Evolutionary conservation across 345 rosid genomes (phyloP).

Genomic region (Trapa incisa): DNA sequence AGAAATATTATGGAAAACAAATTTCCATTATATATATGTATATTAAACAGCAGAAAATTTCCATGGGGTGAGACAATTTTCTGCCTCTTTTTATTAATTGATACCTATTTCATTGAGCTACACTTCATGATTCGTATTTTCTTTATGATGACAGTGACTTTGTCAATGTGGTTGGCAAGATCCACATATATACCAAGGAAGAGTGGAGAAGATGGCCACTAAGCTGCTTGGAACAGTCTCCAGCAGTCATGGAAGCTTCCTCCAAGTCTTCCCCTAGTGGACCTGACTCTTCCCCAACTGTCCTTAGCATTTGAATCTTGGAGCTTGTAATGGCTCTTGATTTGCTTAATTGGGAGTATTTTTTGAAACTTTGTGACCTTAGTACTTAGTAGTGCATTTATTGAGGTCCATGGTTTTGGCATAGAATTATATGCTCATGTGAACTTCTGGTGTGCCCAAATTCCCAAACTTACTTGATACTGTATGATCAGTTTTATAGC

Average conservation of each 20-base stretch:
- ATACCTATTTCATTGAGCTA: neutral
- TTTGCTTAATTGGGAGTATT: slow-evolving; percentile 20
- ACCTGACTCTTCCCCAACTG: slow-evolving; percentile 43
- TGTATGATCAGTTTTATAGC: neutral
- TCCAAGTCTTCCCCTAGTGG: slow-evolving; percentile 76
- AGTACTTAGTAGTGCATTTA: neutral
- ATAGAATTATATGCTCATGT: neutral
- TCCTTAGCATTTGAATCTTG: neutral
- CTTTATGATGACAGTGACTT: slow-evolving; percentile 40
- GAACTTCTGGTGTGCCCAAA: neutral
- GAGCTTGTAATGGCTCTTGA: neutral
- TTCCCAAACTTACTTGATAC: neutral
- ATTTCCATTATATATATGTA: too few relatives aligned
- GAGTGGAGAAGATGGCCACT: slow-evolving; percentile 68
- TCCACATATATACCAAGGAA: slow-evolving; percentile 63
- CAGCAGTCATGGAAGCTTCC: slow-evolving; percentile 49
- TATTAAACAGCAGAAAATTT: too few relatives aligned
- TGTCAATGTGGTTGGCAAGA: slow-evolving; percentile 63
- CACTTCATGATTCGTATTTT: neutral
- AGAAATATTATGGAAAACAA: too few relatives aligned
- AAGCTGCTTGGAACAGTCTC: slow-evolving; percentile 77
- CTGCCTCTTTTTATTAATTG: neutral
- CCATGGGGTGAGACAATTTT: neutral
- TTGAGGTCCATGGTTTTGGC: neutral
- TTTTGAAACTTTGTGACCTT: neutral